Evolutionary conservation across 371 early-diverging fungal genomes (phyloP), one percentile per base, ranked within the genome.

Genomic region (Apophysomyces sp.): DNA sequence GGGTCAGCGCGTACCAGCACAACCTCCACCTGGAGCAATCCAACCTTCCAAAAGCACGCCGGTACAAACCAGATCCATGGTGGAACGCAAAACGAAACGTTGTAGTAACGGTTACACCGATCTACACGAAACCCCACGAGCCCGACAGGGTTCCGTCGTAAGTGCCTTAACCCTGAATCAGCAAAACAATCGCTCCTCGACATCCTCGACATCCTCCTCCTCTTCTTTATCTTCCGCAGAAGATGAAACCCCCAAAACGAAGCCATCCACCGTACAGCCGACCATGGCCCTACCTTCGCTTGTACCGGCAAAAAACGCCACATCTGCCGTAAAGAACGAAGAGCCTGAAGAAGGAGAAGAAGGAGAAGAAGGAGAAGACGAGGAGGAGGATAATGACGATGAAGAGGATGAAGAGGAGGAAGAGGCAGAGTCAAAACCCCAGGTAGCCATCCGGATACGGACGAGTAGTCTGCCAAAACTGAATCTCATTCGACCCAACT

Each of bases 381-480:
- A 8, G 15, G 54, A 18, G 29, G 54, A 32, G 15, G 54, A 31
- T 4, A 6, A 44, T 9, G 49, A 44, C n/a, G 49, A 21, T 21
- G 54, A 32, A 3, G 54, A 8, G 15, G 54, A 18, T 29, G 54
- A 32, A 29, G 54, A 31, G 4, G 21, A 44, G 9, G 49, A 44
- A 44, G 49, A 21, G 11, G 32, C 18, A 11, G 54, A 32, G 1
- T 16, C 30, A 53, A 32, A 54, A 37, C 18, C 60, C 58, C 30
- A 65, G 54, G 8, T 21, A 57, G 49, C 61, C 28, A 37, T 55
- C 16, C 57, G 65, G 24, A 55, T 60, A 3, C 72, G 73, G n/a
- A 69, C 69, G 9, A 73, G 69, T 26, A 73, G 73, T 44, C 29
- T 68, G 21, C 69, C 67, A 18, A 32, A 16, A 27, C 54, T n/a